Conservation (phyloP, 352 stramenopile genomes). For the Globisporangium solare region DNA sequence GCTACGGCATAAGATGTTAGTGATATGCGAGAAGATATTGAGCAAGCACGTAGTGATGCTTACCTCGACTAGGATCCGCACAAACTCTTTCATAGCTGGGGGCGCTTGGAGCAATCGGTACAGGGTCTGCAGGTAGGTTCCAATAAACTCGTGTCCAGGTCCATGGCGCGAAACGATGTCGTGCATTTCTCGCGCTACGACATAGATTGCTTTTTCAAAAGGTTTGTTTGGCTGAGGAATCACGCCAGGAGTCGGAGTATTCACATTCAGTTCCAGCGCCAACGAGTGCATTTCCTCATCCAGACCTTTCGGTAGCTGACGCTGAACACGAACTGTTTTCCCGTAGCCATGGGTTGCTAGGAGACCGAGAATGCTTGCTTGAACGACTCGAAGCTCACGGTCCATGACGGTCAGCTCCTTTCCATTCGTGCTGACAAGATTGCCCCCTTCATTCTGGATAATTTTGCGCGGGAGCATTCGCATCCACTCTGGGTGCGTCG, state of each 20-base stretch:
- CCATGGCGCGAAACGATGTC: constrained; percentile 61
- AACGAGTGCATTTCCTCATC: constrained; percentile 76
- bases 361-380: constrained; percentile 59
- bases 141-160: constrained; percentile 55
- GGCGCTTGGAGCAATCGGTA: constrained; percentile 63
- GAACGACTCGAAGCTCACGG: constrained; percentile 61
- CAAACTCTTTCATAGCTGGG: constrained; percentile 66
- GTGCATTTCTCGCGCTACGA: constrained; percentile 63
- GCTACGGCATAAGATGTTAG: constrained; percentile 26
- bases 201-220: constrained; percentile 67
- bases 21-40: constrained; percentile 2
- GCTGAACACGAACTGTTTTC: constrained; percentile 61
- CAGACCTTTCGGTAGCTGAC: constrained; percentile 54
- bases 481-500: constrained; percentile 41
- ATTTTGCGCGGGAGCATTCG: constrained; percentile 74
- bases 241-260: constrained; percentile 67
- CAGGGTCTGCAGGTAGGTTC: constrained; percentile 71
- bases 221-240: constrained; percentile 71
- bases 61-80: constrained; percentile 75
- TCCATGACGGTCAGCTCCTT: constrained; percentile 52
- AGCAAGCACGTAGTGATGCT: constrained; percentile 3
- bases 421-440: constrained; percentile 25
- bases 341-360: constrained; percentile 49
- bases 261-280: constrained; percentile 73
- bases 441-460: constrained; percentile 60